Evolutionary conservation across 768 basidiomycete species (phyloP).

Genomic region (Boletus sp.): DNA sequence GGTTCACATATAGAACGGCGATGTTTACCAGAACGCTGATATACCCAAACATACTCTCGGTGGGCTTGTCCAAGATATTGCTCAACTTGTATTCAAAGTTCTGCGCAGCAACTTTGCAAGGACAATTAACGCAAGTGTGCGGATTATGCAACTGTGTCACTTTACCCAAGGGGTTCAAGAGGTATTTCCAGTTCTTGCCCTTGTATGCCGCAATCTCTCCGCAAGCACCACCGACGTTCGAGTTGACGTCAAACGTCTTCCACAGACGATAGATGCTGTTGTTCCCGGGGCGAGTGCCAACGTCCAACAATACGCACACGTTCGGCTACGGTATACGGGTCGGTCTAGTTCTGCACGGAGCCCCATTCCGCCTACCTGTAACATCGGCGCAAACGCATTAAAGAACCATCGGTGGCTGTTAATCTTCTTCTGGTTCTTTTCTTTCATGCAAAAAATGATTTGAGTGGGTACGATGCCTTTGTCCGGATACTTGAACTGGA

Average conservation of each 20-base stretch:
- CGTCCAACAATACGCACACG: slow-evolving; percentile 89
- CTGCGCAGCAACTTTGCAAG: slow-evolving; percentile 73
- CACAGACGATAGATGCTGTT: slow-evolving; percentile 92
- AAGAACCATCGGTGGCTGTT: slow-evolving; percentile 98
- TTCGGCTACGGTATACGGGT: slow-evolving; percentile 56
- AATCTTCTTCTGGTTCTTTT: slow-evolving; percentile 96
- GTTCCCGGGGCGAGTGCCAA: slow-evolving; percentile 86
- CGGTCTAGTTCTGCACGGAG: not conserved
- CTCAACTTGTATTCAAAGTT: slow-evolving; percentile 96
- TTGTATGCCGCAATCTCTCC: slow-evolving; percentile 96
- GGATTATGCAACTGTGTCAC: slow-evolving; percentile 12
- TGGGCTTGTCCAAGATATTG: slow-evolving; percentile 88
- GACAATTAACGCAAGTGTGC: not conserved
- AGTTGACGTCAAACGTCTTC: slow-evolving; percentile 92
- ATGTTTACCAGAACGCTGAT: slow-evolving; percentile 80
- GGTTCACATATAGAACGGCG: not conserved
- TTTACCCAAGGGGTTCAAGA: slow-evolving; percentile 80
- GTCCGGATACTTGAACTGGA: slow-evolving; percentile 85
- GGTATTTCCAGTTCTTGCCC: slow-evolving; percentile 78
- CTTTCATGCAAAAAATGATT: slow-evolving; percentile 87
- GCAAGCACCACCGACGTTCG: slow-evolving; percentile 92
- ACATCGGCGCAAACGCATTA: slow-evolving; percentile 82
- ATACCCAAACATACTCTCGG: slow-evolving; percentile 89
- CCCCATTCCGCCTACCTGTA: slow-evolving; percentile 55
- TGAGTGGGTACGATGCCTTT: slow-evolving; percentile 95